Evolutionary conservation across 768 basidiomycete species (phyloP).

Genomic region (Tulasnella sp.): DNA sequence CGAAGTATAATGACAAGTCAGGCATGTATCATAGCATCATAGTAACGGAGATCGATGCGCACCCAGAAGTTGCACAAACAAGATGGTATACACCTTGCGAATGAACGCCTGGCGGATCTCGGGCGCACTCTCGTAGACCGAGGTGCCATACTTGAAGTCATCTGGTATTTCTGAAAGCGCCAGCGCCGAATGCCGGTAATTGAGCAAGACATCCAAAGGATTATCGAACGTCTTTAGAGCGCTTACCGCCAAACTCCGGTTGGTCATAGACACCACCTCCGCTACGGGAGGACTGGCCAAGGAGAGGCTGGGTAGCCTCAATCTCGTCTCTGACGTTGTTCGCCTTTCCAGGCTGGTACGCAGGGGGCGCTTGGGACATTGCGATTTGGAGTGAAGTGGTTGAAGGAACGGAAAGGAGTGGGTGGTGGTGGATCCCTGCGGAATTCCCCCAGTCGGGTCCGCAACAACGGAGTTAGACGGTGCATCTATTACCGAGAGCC

Average conservation of each 20-base stretch:
- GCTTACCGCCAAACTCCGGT: background rate
- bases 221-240: background rate
- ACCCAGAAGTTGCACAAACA: conserved; percentile 43
- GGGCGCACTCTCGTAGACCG: conserved; percentile 60
- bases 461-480: background rate
- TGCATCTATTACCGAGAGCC: background rate
- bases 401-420: background rate
- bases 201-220: background rate
- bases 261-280: conserved; percentile 10
- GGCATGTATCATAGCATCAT: background rate
- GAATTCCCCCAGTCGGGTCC: background rate
- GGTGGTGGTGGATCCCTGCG: background rate
- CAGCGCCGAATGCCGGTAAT: background rate
- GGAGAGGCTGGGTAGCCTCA: background rate
- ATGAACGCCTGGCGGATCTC: conserved; percentile 78
- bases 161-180: conserved; percentile 54
- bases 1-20: conserved; percentile 19
- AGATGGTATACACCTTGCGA: conserved; percentile 82
- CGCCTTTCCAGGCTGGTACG: background rate
- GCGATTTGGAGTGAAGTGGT: background rate
- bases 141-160: conserved; percentile 91
- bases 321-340: background rate
- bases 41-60: conserved; percentile 24
- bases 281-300: conserved; percentile 5
- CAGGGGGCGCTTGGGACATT: background rate